Conservation (phyloP, 768 basidiomycete genomes). For the Hericium coralloides region DNA sequence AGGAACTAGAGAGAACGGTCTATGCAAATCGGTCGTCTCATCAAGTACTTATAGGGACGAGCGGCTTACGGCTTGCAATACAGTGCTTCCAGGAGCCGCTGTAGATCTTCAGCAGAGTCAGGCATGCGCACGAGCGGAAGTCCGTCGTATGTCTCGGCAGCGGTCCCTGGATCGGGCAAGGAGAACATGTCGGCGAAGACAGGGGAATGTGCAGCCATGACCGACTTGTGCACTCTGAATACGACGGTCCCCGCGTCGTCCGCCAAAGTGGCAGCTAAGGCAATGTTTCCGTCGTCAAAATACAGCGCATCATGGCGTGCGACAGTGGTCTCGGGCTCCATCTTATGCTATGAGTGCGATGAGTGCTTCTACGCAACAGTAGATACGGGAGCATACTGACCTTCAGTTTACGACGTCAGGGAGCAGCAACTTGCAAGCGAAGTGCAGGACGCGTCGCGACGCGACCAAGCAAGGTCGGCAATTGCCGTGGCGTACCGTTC, state of each 20-base stretch:
- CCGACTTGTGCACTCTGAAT: neutral
- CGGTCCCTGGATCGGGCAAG: neutral
- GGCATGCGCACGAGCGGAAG: constrained; percentile 21
- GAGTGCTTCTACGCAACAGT: too few relatives aligned
- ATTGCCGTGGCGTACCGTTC: too few relatives aligned
- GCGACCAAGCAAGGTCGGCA: too few relatives aligned
- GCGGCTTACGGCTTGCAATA: neutral
- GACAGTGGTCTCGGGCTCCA: neutral
- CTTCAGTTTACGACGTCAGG: too few relatives aligned
- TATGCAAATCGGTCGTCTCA: neutral
- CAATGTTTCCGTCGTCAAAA: neutral
- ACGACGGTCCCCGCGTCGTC: neutral
- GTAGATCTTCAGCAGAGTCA: constrained; percentile 20
- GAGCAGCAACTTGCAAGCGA: too few relatives aligned
- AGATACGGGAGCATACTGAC: too few relatives aligned
- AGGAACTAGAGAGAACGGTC: neutral
- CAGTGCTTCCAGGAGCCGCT: constrained; percentile 16
- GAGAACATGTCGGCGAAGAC: neutral
- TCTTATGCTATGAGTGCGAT: neutral
- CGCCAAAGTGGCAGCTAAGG: neutral
- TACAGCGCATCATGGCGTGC: neutral
- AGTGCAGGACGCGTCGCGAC: too few relatives aligned
- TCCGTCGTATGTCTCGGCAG: constrained; percentile 21
- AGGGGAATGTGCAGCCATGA: neutral
- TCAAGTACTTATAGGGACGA: neutral